Base-by-base conservation (phyloP, 768 basidiomycete genomes). In the Lanmaoa pseudosensibilis region DNA sequence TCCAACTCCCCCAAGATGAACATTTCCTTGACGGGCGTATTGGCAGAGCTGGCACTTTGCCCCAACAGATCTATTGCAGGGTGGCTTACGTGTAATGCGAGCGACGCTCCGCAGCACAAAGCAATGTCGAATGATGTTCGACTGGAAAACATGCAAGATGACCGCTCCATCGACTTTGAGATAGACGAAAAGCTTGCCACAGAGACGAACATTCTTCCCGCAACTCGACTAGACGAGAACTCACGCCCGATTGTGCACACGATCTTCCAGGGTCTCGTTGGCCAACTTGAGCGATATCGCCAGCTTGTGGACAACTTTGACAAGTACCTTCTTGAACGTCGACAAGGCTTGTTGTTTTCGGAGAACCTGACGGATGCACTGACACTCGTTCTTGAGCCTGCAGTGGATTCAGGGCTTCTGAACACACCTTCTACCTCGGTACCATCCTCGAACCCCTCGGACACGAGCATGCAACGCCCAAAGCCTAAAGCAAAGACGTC, bases 361-460 rank as follows among this genome's bases (percentile, higher is more conserved):
- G 94, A 97, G 73, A 94, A 94, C 68, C 75, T 97, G 36, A 90
- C 86, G 8, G 96, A 98, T 64, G 95, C 95, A 4, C 77, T 98
- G 55, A 88, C 80, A 44, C 75, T 93, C 45, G 80, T 78, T 15
- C 75, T 94, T 52, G 88, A 94, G 55, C 71, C 89, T 23, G 75
- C 78, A 3, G 77, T 82, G 18, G 80, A 83, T 50, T 69, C 77
- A 13, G 69, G 57, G 23, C 50, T 58, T 48, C 47, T 49, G 21
- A 54, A 49, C n/a, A 47, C 59, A 16, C 59, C 56, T 39, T 58
- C 66, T 37, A 57, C 65, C 40, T 59, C 65, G 25, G 54, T 65
- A n/a, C 53, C 72, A 13, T 73, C 74, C 45, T 57, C 45, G 50
- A 61, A 32, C 56, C 34, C 69, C 2, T 64, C 68, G 7, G 74